Percentiles rank a stretch among this genome's conserved stretches.
Evolutionary conservation across 345 rosid species (phyloP).

Genomic region (Populus simonii): DNA sequence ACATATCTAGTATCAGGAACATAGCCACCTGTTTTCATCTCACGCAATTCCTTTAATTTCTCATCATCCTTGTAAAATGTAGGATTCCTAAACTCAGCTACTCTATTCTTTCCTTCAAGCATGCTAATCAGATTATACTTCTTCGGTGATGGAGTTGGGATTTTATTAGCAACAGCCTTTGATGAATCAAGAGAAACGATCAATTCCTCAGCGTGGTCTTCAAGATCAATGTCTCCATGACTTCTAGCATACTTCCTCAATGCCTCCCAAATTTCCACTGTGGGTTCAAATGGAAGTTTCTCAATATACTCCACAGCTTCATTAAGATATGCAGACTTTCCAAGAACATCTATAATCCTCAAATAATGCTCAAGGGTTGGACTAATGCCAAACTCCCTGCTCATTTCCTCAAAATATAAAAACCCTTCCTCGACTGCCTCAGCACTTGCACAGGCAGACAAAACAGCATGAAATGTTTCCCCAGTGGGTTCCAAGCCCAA

Average conservation of each 20-base stretch:
- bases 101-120: constrained; percentile 67
- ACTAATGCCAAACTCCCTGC: constrained; percentile 43
- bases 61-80: constrained; percentile 68
- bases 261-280: constrained; percentile 62
- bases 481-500: constrained; percentile 49
- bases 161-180: constrained; percentile 43
- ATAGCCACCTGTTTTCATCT: constrained; percentile 47
- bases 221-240: constrained; percentile 68
- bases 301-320: constrained; percentile 57
- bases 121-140: constrained; percentile 49
- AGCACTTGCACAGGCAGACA: constrained; percentile 61
- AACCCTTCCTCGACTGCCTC: constrained; percentile 69
- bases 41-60: constrained; percentile 44
- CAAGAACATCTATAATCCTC: constrained; percentile 64
- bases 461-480: constrained; percentile 53
- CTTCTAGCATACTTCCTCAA: constrained; percentile 48
- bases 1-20: constrained; percentile 70
- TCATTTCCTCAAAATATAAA: constrained; percentile 62
- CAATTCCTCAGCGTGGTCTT: constrained; percentile 56
- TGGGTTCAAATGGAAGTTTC: constrained; percentile 55
- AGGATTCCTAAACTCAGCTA: constrained; percentile 50
- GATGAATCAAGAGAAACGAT: constrained; percentile 62
- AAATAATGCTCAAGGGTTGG: constrained; percentile 49
- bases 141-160: constrained; percentile 54
- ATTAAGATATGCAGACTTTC: constrained; percentile 58